A percentile compares a stretch with the other conserved stretches of the same genome.
Conservation (phyloP, 768 basidiomycete species). For the Dendrothele bispora region DNA sequence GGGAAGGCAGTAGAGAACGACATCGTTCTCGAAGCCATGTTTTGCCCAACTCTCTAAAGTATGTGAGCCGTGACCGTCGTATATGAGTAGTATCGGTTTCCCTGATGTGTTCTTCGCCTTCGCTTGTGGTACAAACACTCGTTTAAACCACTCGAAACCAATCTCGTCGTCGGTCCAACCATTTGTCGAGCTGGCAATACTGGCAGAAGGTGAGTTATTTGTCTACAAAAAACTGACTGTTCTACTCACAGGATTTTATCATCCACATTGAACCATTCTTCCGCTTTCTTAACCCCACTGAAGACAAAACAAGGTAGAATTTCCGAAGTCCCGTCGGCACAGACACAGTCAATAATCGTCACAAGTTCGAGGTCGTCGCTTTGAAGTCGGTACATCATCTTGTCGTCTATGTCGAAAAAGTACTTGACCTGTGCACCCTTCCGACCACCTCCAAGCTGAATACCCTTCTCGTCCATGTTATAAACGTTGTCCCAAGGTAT, state of each 20-base stretch:
- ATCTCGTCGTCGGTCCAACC: constrained; percentile 43
- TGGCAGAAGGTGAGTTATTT: constrained; percentile 18
- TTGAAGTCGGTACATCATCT: constrained; percentile 17
- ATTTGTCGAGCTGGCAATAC: constrained; percentile 33
- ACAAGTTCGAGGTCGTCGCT: constrained; percentile 40
- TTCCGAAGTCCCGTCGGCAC: constrained; percentile 28
- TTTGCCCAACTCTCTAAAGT: constrained; percentile 19
- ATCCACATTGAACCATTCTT: constrained; percentile 25
- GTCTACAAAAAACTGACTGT: no score
- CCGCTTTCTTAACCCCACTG: constrained; percentile 21
- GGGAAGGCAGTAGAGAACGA: constrained; percentile 25
- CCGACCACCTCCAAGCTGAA: constrained; percentile 25
- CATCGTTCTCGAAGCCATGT: constrained; percentile 22
- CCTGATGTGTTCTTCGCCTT: constrained; percentile 20
- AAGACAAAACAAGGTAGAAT: constrained; percentile 37
- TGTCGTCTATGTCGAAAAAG: constrained; percentile 21
- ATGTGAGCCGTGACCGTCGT: constrained; percentile 47
- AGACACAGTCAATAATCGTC: constrained; percentile 39
- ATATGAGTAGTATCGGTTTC: constrained; percentile 36
- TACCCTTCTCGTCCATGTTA: constrained; percentile 31
- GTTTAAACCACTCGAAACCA: constrained; percentile 11
- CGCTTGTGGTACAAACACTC: constrained; percentile 35
- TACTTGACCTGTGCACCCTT: constrained; percentile 15
- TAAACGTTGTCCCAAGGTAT: constrained; percentile 27
- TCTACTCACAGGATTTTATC: constrained; percentile 20